Conservation (phyloP, 805 yeast species). For the Ogataea allantospora region DNA sequence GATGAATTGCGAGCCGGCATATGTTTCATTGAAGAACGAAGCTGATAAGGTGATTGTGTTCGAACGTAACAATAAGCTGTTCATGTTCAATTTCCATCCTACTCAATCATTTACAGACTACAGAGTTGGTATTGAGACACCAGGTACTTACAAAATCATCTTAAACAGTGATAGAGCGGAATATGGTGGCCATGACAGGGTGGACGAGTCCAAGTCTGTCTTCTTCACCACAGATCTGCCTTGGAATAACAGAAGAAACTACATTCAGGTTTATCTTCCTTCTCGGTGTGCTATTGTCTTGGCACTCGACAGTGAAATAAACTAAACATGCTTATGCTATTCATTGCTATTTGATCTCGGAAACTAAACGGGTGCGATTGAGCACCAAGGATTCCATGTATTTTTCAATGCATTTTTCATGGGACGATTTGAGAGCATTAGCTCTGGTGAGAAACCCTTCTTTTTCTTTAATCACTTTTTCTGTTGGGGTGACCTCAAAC, state of each 20-base stretch:
- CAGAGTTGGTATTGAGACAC: slow-evolving; percentile 79
- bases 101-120: slow-evolving; percentile 79
- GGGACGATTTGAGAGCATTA: slow-evolving; percentile 22
- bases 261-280: slow-evolving; percentile 80
- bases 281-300: slow-evolving; percentile 65
- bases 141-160: slow-evolving; percentile 75
- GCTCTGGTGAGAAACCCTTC: slow-evolving; percentile 24
- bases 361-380: slow-evolving; percentile 1
- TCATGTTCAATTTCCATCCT: slow-evolving; percentile 90
- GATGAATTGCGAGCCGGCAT: slow-evolving; percentile 70
- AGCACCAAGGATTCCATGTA: slow-evolving; percentile 25
- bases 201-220: slow-evolving; percentile 51
- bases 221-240: slow-evolving; percentile 69
- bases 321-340: slow-evolving; percentile 2
- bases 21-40: slow-evolving; percentile 84
- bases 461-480: slow-evolving; percentile 28
- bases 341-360: slow-evolving; percentile 7
- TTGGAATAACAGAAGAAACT: slow-evolving; percentile 82
- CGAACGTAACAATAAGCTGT: slow-evolving; percentile 83
- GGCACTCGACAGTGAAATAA: slow-evolving; percentile 40
- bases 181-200: slow-evolving; percentile 81
- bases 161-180: slow-evolving; percentile 68
- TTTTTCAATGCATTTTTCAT: slow-evolving; percentile 22
- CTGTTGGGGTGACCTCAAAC: slow-evolving; percentile 32
- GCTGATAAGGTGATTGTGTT: slow-evolving; percentile 84